Conservation (phyloP, 2,329 filamentous ascomycete species). For the Xylariaceae sp. region DNA sequence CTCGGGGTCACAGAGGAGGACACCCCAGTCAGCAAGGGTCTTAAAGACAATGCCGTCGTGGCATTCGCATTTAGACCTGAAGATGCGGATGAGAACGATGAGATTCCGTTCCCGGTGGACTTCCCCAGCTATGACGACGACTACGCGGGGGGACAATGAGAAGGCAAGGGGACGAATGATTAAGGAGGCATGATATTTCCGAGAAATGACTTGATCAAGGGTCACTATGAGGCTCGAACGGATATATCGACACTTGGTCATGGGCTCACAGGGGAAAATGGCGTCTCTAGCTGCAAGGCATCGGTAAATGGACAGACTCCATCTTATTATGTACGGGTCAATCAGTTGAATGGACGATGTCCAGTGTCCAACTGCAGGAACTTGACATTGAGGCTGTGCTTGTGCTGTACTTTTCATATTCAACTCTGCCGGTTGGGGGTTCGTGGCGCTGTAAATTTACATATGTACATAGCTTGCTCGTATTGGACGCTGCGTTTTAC, state of each 20-base stretch:
- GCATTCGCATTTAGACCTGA: conserved; percentile 51
- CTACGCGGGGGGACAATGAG: conserved; percentile 33
- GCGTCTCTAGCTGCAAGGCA: background rate
- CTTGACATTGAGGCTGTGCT: background rate
- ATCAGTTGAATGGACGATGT: too few relatives aligned
- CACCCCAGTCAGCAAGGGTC: conserved; percentile 45
- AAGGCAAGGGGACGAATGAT: conserved; percentile 13
- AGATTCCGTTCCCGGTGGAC: conserved; percentile 49
- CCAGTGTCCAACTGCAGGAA: too few relatives aligned
- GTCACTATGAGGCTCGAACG: background rate
- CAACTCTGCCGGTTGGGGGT: too few relatives aligned
- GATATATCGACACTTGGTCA: background rate
- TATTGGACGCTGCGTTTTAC: background rate
- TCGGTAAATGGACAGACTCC: background rate
- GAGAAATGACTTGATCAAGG: conserved; percentile 2
- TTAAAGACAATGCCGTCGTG: conserved; percentile 52
- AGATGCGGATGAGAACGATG: conserved; percentile 43
- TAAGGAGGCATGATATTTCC: conserved; percentile 5
- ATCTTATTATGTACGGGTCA: too few relatives aligned
- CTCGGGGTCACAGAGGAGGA: conserved; percentile 44
- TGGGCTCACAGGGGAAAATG: background rate
- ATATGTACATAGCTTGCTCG: background rate
- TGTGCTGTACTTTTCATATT: too few relatives aligned
- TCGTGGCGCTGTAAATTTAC: too few relatives aligned
- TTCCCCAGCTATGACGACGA: conserved; percentile 47